Conservation (phyloP, 208 protist genomes). For the Trypanosoma congolense region DNA sequence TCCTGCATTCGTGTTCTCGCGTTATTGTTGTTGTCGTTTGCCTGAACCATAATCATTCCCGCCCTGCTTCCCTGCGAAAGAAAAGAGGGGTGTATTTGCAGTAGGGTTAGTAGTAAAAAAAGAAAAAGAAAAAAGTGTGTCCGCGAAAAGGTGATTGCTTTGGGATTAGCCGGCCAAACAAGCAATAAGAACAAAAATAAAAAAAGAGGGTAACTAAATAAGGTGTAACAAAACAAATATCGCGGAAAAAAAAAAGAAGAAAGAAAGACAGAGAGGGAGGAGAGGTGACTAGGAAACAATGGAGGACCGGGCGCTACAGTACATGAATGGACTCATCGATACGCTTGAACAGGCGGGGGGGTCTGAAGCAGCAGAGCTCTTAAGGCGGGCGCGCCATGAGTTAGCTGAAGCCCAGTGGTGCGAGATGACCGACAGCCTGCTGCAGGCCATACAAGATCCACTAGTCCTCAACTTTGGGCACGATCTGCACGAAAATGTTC, state of each 20-base stretch:
- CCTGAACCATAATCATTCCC: no score
- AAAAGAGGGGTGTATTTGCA: no score
- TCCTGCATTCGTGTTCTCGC: no score
- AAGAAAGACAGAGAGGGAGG: constrained; percentile 2
- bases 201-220: no score
- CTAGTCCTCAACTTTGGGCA: constrained; percentile 51
- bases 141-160: no score
- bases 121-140: no score
- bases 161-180: no score
- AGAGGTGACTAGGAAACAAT: constrained; percentile 3
- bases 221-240: no score
- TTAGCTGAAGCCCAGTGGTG: constrained; percentile 59
- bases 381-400: constrained; percentile 33
- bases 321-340: constrained; percentile 42
- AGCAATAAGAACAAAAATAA: no score
- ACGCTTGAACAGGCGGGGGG: constrained; percentile 30
- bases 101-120: no score
- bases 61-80: no score
- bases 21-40: no score
- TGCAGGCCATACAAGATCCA: constrained; percentile 59
- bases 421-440: constrained; percentile 64
- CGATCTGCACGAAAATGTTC: constrained; percentile 71
- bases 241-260: constrained; percentile 5
- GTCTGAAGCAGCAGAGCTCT: constrained; percentile 31
- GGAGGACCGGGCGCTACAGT: constrained; percentile 36